Evolutionary conservation across 495 filamentous ascomycete species (phyloP).

Genomic region (Acidomyces sp.): DNA sequence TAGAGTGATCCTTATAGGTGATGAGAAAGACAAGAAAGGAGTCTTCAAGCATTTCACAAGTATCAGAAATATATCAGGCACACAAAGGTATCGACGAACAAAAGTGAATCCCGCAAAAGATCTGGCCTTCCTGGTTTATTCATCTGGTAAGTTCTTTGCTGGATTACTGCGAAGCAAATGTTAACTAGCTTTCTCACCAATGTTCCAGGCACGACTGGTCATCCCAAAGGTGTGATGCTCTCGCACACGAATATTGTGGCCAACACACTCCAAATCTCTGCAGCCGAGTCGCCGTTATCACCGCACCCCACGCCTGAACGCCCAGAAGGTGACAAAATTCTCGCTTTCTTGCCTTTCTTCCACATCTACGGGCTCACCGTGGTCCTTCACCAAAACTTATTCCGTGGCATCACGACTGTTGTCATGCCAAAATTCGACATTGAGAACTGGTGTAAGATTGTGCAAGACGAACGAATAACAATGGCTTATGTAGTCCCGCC

Average conservation of each 20-base stretch:
- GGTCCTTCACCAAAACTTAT: conserved; percentile 49
- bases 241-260: conserved; percentile 70
- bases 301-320: background rate
- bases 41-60: conserved; percentile 64
- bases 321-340: conserved; percentile 35
- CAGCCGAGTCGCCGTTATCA: conserved; percentile 33
- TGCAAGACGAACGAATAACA: conserved; percentile 64
- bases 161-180: too few relatives aligned
- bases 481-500: conserved; percentile 79
- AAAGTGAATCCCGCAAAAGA: conserved; percentile 44
- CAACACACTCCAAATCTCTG: conserved; percentile 49
- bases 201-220: conserved; percentile 83
- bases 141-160: too few relatives aligned
- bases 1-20: conserved; percentile 66
- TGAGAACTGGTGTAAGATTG: conserved; percentile 56
- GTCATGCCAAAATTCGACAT: conserved; percentile 82
- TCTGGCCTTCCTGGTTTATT: conserved; percentile 62
- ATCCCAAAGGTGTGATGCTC: conserved; percentile 89
- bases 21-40: conserved; percentile 46
- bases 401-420: conserved; percentile 52
- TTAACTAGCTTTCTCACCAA: too few relatives aligned
- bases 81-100: conserved; percentile 34
- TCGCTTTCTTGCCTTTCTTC: conserved; percentile 85
- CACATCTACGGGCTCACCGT: conserved; percentile 69
- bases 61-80: conserved; percentile 46